Conservation (phyloP, 2,329 filamentous ascomycete species). For the Tothia fuscella region DNA sequence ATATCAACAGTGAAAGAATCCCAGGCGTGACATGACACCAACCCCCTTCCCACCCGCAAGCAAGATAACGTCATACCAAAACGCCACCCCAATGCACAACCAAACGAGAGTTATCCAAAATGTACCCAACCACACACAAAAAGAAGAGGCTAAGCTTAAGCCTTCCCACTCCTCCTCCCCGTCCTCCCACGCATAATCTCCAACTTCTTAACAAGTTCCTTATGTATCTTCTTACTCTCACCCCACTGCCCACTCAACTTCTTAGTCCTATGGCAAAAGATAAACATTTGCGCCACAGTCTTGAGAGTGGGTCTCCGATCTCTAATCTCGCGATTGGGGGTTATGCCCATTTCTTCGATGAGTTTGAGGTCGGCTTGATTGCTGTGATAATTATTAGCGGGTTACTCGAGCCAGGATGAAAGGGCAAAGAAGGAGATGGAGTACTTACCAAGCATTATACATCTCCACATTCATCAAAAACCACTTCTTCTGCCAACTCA, state of each 20-base stretch:
- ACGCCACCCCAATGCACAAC: no score
- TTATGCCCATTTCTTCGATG: constrained; percentile 70
- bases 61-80: no score
- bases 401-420: constrained; percentile 4
- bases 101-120: no score
- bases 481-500: constrained; percentile 79
- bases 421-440: constrained; percentile 7
- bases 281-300: constrained; percentile 35
- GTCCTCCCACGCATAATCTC: constrained; percentile 24
- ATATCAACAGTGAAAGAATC: no score
- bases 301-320: constrained; percentile 35
- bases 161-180: background rate
- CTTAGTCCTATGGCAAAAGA: constrained; percentile 40
- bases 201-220: constrained; percentile 33
- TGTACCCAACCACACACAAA: no score
- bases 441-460: constrained; percentile 77
- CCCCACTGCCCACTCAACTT: constrained; percentile 38
- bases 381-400: constrained; percentile 39
- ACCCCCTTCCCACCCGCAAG: no score
- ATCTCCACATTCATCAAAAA: constrained; percentile 69
- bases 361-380: constrained; percentile 86
- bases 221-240: constrained; percentile 36
- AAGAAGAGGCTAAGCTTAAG: no score
- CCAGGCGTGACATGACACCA: no score
- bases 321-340: constrained; percentile 34